A percentile compares a stretch with the other conserved stretches of the same genome.
phyloP scores from a whole-genome alignment of 163 green algal species.

The Prototheca wickerhamii region DNA sequence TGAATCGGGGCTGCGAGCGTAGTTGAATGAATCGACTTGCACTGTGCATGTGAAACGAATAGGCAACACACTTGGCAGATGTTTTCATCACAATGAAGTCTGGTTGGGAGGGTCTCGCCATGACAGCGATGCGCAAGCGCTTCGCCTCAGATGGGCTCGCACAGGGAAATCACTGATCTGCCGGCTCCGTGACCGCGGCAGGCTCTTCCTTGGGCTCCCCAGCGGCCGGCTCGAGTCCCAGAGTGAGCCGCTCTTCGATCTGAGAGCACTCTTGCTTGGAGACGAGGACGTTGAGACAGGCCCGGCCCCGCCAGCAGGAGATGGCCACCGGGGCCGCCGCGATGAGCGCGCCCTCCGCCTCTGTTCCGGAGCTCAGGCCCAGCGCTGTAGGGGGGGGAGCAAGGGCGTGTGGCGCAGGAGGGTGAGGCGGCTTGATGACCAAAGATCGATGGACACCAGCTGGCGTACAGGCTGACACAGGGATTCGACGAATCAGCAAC shows the following conservation, averaged over 20 bases:
- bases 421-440: too few species aligned
- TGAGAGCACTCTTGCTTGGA: constrained; percentile 55
- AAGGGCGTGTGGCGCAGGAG: neutral
- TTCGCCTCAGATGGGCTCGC: too few species aligned
- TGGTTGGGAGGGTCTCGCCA: too few species aligned
- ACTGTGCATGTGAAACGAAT: too few species aligned
- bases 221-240: neutral
- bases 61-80: too few species aligned
- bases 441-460: too few species aligned
- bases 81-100: too few species aligned
- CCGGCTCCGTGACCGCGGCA: neutral
- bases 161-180: too few species aligned
- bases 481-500: too few species aligned
- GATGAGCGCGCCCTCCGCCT: constrained; percentile 10
- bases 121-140: too few species aligned
- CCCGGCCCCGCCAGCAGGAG: constrained; percentile 57
- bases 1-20: neutral
- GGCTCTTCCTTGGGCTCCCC: neutral
- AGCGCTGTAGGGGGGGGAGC: constrained; percentile 5
- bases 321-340: constrained; percentile 42
- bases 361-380: constrained; percentile 9
- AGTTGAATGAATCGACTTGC: too few species aligned
- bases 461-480: too few species aligned
- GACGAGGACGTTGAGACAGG: constrained; percentile 56
- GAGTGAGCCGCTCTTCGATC: constrained; percentile 50